Percentiles rank a stretch among this genome's conserved stretches.
phyloP scores from a whole-genome alignment of 2,329 filamentous ascomycete species.

The Cordyceps farinosa region DNA sequence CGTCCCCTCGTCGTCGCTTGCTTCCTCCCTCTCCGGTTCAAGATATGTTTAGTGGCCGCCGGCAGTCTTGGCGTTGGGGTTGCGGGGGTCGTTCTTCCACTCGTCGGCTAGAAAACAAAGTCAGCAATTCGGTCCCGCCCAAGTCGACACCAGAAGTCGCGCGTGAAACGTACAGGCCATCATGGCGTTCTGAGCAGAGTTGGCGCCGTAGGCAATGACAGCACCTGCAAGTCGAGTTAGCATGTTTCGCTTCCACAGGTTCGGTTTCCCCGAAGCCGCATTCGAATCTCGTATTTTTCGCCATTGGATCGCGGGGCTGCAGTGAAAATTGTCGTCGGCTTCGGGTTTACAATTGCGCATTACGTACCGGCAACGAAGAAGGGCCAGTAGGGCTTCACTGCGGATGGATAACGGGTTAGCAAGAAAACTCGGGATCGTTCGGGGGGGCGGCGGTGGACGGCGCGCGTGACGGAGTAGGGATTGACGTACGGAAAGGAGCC shows the following conservation, averaged over 20 bases:
- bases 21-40: background rate
- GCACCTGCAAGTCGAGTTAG: slow-evolving; percentile 53
- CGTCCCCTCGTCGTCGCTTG: slow-evolving; percentile 1
- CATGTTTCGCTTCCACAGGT: background rate
- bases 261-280: background rate
- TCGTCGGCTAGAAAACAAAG: slow-evolving; percentile 66
- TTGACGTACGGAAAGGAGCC: slow-evolving; percentile 69
- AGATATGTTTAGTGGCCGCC: slow-evolving; percentile 40
- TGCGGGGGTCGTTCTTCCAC: slow-evolving; percentile 96
- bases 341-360: slow-evolving; percentile 22
- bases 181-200: slow-evolving; percentile 74
- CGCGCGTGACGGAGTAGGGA: slow-evolving; percentile 24
- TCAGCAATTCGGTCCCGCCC: background rate
- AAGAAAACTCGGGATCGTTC: slow-evolving; percentile 10
- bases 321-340: slow-evolving; percentile 6
- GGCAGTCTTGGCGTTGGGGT: slow-evolving; percentile 57
- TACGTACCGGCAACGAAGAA: slow-evolving; percentile 92
- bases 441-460: background rate
- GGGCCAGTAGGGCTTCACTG: slow-evolving; percentile 86
- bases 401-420: slow-evolving; percentile 25
- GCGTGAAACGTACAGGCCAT: slow-evolving; percentile 60
- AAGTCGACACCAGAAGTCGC: too few species aligned
- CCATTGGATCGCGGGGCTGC: slow-evolving; percentile 2
- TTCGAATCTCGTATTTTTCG: background rate
- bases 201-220: slow-evolving; percentile 88